Conservation (phyloP, 345 rosid genomes). For the Kandelia obovata region DNA sequence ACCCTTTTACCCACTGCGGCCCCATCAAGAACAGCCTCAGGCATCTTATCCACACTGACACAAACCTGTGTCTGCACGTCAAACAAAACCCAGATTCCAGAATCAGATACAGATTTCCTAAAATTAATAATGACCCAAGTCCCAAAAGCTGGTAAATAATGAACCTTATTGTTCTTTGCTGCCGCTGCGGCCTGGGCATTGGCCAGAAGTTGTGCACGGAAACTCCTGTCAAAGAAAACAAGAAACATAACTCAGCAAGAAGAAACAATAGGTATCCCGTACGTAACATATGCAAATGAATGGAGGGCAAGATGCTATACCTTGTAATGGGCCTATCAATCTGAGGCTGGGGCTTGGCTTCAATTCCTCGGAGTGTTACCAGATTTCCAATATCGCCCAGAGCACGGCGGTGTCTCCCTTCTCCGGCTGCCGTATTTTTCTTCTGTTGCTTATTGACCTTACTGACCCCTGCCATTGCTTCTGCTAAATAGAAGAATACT, state of each 20-base stretch:
- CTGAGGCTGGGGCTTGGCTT: slow-evolving; percentile 44
- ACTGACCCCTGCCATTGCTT: slow-evolving; percentile 35
- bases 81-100: slow-evolving; percentile 6
- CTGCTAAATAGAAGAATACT: slow-evolving; percentile 29
- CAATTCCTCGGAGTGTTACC: slow-evolving; percentile 44
- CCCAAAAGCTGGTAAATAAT: background rate
- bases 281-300: background rate
- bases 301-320: slow-evolving; percentile 33
- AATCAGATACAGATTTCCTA: background rate
- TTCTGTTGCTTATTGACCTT: slow-evolving; percentile 36
- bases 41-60: slow-evolving; percentile 39
- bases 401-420: slow-evolving; percentile 63
- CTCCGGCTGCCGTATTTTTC: slow-evolving; percentile 45
- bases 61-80: slow-evolving; percentile 44
- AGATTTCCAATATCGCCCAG: slow-evolving; percentile 88
- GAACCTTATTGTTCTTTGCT: slow-evolving; percentile 59
- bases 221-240: slow-evolving; percentile 37
- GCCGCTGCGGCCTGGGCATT: slow-evolving; percentile 77
- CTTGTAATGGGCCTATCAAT: slow-evolving; percentile 78
- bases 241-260: slow-evolving; percentile 8
- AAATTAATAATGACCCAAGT: no score
- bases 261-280: background rate
- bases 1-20: slow-evolving; percentile 22
- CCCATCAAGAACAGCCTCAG: slow-evolving; percentile 29
- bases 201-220: slow-evolving; percentile 76